Percentiles rank a stretch among this genome's conserved stretches.
These are phyloP conservation scores for Syncephalastrum contaminatum DNA, from an alignment of 371 early-diverging fungal species.

Conservation along the genomic window DNA sequence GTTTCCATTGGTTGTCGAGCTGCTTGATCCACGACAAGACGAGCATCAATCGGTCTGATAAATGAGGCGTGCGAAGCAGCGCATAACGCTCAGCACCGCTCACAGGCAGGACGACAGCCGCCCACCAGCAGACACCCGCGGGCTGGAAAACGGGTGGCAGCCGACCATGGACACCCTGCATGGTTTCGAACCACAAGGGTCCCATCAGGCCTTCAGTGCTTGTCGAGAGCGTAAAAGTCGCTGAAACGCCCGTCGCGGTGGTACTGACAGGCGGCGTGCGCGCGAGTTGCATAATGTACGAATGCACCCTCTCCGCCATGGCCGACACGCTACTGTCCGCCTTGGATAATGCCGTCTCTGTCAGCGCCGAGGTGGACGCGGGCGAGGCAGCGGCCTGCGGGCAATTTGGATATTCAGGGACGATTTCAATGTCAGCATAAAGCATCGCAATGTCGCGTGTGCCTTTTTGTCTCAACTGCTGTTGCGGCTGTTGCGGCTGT, in stretches of 20 bases:
- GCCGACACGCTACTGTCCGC: too few species aligned
- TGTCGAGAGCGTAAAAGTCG: background rate
- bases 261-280: slow-evolving; percentile 11
- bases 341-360: too few species aligned
- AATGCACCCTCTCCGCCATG: slow-evolving; percentile 19
- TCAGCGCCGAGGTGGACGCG: too few species aligned
- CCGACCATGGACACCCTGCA: slow-evolving; percentile 24
- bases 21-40: slow-evolving; percentile 49
- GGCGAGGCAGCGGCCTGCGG: too few species aligned
- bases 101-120: slow-evolving; percentile 55
- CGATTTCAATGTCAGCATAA: slow-evolving; percentile 11
- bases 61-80: slow-evolving; percentile 32
- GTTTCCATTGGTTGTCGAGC: slow-evolving; percentile 30
- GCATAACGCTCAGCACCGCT: slow-evolving; percentile 41
- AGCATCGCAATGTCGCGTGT: slow-evolving; percentile 23
- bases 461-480: too few species aligned
- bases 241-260: slow-evolving; percentile 7
- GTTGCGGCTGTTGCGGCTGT: too few species aligned
- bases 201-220: slow-evolving; percentile 23
- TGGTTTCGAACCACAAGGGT: slow-evolving; percentile 28
- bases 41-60: slow-evolving; percentile 40
- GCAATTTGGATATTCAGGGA: background rate
- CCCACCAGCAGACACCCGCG: slow-evolving; percentile 57
- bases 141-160: slow-evolving; percentile 36
- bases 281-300: slow-evolving; percentile 23